These are phyloP conservation scores for Leishmania martiniquensis DNA, from an alignment of 208 protist species.

Conservation along the genomic window DNA sequence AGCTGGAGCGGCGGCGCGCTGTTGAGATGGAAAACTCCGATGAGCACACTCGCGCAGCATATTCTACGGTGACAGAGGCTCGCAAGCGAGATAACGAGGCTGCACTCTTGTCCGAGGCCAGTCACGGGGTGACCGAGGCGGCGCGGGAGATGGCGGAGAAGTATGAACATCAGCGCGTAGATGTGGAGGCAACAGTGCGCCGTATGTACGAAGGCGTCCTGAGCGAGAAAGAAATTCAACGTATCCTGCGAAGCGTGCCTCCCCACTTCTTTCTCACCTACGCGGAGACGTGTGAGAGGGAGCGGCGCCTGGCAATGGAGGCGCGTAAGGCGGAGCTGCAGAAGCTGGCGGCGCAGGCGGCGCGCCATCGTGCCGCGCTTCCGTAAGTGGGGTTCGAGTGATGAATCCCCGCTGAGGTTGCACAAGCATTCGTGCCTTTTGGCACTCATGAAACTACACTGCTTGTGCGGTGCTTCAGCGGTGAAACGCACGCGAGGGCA, in stretches of 20 bases:
- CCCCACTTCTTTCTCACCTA: slow-evolving; percentile 74
- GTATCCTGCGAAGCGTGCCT: slow-evolving; percentile 71
- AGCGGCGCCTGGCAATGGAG: slow-evolving; percentile 42
- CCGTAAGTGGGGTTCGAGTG: background rate
- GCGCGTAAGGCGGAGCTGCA: slow-evolving; percentile 47
- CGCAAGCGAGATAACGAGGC: slow-evolving; percentile 19
- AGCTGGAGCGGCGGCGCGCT: slow-evolving; percentile 37
- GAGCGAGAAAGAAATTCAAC: slow-evolving; percentile 78
- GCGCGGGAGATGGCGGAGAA: slow-evolving; percentile 38
- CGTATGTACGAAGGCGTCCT: slow-evolving; percentile 71
- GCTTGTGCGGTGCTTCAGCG: background rate
- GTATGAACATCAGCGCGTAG: slow-evolving; percentile 54
- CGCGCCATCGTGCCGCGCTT: background rate
- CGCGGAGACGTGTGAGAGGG: slow-evolving; percentile 58
- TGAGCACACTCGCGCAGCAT: background rate
- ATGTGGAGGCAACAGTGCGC: slow-evolving; percentile 72
- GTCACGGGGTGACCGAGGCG: background rate
- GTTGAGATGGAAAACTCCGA: background rate
- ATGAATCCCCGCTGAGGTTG: background rate
- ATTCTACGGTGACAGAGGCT: background rate
- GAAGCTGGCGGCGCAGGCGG: slow-evolving; percentile 33
- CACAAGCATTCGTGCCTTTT: background rate
- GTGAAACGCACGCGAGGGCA: background rate
- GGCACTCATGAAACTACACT: background rate
- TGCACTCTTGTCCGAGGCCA: slow-evolving; percentile 3